Conservation (phyloP, 805 yeast species). For the Candida michaelii region DNA sequence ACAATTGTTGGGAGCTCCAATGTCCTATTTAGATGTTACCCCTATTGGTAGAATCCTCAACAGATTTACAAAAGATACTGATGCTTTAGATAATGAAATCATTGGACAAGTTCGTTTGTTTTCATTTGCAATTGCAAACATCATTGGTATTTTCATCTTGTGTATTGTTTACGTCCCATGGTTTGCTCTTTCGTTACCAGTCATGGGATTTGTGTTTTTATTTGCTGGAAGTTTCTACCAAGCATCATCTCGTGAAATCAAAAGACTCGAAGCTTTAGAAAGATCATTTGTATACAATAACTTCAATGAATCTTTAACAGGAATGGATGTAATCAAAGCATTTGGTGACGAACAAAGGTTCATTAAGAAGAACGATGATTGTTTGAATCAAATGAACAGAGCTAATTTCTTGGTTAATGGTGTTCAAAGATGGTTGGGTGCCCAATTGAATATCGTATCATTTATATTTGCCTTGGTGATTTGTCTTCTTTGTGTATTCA, state of each 20-base stretch:
- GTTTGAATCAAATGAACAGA: slow-evolving; percentile 35
- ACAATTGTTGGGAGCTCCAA: slow-evolving; percentile 69
- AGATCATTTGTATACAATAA: slow-evolving; percentile 40
- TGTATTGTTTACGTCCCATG: slow-evolving; percentile 39
- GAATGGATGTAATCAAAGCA: slow-evolving; percentile 38
- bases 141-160: slow-evolving; percentile 54
- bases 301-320: slow-evolving; percentile 37
- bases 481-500: slow-evolving; percentile 32
- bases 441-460: slow-evolving; percentile 33
- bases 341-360: slow-evolving; percentile 26
- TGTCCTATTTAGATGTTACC: slow-evolving; percentile 79
- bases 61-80: slow-evolving; percentile 86
- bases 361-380: slow-evolving; percentile 23
- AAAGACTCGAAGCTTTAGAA: slow-evolving; percentile 39
- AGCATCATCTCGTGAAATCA: slow-evolving; percentile 39
- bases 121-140: slow-evolving; percentile 51
- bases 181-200: slow-evolving; percentile 40
- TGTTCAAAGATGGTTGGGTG: slow-evolving; percentile 39
- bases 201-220: slow-evolving; percentile 25
- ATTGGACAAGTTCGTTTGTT: slow-evolving; percentile 67
- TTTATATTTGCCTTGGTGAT: slow-evolving; percentile 28
- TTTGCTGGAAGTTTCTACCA: slow-evolving; percentile 34
- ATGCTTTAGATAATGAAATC: slow-evolving; percentile 76
- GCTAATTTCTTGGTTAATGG: slow-evolving; percentile 37
- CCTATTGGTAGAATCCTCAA: slow-evolving; percentile 86